Percentiles rank a stretch among this genome's conserved stretches.
phyloP scores from a whole-genome alignment of 1,139 yeast genomes.

The Wickerhamomyces sp. region DNA sequence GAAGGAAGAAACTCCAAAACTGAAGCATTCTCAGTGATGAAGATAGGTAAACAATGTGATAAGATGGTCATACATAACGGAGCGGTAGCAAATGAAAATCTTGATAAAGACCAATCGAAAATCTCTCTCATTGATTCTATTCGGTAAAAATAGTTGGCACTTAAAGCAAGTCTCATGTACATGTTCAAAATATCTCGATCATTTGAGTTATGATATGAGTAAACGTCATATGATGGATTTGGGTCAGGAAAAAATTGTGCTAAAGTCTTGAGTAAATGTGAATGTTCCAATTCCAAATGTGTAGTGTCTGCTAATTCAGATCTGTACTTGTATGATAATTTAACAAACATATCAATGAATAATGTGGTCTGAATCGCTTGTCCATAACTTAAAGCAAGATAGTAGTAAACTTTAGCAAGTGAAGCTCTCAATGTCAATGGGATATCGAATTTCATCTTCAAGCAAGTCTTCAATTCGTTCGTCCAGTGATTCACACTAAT shows the following conservation, averaged over 20 bases:
- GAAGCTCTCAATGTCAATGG: constrained; percentile 62
- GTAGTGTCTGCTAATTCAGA: constrained; percentile 32
- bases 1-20: constrained; percentile 50
- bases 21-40: constrained; percentile 22
- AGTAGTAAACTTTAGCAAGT: constrained; percentile 67
- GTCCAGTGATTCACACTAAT: constrained; percentile 84
- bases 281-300: constrained; percentile 43
- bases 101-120: constrained; percentile 30
- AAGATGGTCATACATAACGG: constrained; percentile 53
- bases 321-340: constrained; percentile 47
- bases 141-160: constrained; percentile 35
- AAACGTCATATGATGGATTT: constrained; percentile 33
- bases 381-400: constrained; percentile 70
- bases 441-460: constrained; percentile 75
- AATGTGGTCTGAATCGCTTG: constrained; percentile 60
- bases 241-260: constrained; percentile 45
- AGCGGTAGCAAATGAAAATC: constrained; percentile 55
- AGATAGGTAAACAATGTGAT: constrained; percentile 46
- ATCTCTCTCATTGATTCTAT: constrained; percentile 27
- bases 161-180: constrained; percentile 32
- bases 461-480: constrained; percentile 75
- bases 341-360: constrained; percentile 60
- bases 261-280: constrained; percentile 39
- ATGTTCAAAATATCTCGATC: constrained; percentile 31
- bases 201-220: constrained; percentile 24